A percentile compares a stretch with the other conserved stretches of the same genome.
Evolutionary conservation across 1,284 basidiomycete species (phyloP).

Genomic region (Cryptococcus neoformans): DNA sequence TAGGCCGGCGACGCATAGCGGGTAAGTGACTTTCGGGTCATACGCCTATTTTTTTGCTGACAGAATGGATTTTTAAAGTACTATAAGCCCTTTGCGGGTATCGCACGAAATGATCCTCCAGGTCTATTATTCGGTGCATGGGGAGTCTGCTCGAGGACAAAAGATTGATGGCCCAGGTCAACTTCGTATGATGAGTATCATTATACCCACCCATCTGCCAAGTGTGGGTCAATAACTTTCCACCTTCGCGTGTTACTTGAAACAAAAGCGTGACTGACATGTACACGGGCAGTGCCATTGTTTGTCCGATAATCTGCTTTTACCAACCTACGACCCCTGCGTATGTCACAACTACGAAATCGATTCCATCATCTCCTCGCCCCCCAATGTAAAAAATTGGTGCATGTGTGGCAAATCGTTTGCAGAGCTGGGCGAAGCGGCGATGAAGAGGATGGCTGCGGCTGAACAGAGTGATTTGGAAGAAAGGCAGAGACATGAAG

Average conservation of each 20-base stretch:
- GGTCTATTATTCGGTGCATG: slow-evolving; percentile 44
- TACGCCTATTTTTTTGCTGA: neutral
- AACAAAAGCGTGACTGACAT: neutral
- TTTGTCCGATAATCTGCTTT: neutral
- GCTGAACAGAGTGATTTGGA: slow-evolving; percentile 23
- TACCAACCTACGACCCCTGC: neutral
- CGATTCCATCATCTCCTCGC: neutral
- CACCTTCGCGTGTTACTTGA: too few relatives aligned
- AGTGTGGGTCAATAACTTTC: slow-evolving; percentile 24
- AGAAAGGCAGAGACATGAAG: neutral
- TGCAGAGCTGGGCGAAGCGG: slow-evolving; percentile 35
- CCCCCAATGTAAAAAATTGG: slow-evolving; percentile 2
- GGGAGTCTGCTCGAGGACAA: slow-evolving; percentile 25
- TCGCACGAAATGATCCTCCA: slow-evolving; percentile 41
- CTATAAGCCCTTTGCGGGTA: slow-evolving; percentile 46
- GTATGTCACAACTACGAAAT: neutral
- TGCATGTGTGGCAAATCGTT: slow-evolving; percentile 39
- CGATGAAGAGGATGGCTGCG: slow-evolving; percentile 22
- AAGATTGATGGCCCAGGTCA: slow-evolving; percentile 38
- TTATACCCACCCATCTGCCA: slow-evolving; percentile 35
- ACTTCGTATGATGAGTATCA: slow-evolving; percentile 40
- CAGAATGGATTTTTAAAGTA: slow-evolving; percentile 15
- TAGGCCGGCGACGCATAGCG: slow-evolving; percentile 41
- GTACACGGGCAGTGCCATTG: neutral
- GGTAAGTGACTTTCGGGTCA: slow-evolving; percentile 24